Evolutionary conservation across 208 protist genomes (phyloP).

Genomic region (Wallacemonas collosoma): DNA sequence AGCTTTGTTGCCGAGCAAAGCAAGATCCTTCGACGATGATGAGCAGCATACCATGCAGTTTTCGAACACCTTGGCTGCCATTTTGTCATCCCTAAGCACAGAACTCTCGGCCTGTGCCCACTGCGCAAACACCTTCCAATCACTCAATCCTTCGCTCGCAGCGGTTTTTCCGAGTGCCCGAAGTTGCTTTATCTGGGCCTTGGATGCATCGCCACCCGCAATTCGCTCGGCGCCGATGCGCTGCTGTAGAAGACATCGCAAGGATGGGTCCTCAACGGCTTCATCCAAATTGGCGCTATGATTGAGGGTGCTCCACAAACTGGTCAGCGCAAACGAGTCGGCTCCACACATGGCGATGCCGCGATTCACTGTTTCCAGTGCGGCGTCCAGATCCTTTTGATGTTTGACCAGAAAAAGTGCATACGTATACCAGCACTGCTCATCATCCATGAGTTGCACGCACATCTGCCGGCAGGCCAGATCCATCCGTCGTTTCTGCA

Average conservation of each 20-base stretch:
- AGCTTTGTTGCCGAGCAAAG: slow-evolving; percentile 64
- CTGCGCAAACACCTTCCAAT: slow-evolving; percentile 85
- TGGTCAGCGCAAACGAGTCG: slow-evolving; percentile 58
- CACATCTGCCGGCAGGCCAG: slow-evolving; percentile 85
- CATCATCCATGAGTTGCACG: slow-evolving; percentile 54
- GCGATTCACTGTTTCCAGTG: slow-evolving; percentile 37
- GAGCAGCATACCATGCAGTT: slow-evolving; percentile 73
- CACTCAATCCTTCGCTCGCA: slow-evolving; percentile 46
- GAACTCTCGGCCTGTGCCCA: slow-evolving; percentile 60
- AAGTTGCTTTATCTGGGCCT: slow-evolving; percentile 42
- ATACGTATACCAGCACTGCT: slow-evolving; percentile 78
- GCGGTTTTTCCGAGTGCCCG: slow-evolving; percentile 67
- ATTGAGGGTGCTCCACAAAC: slow-evolving; percentile 25
- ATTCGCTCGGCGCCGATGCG: slow-evolving; percentile 19
- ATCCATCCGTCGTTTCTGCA: slow-evolving; percentile 74
- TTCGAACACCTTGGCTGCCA: slow-evolving; percentile 77
- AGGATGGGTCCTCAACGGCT: not conserved
- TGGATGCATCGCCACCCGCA: slow-evolving; percentile 19
- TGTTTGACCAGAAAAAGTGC: slow-evolving; percentile 65
- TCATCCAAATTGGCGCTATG: not conserved
- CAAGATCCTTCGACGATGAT: slow-evolving; percentile 45
- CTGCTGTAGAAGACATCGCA: slow-evolving; percentile 24
- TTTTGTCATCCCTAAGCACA: slow-evolving; percentile 51
- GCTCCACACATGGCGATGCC: slow-evolving; percentile 26
- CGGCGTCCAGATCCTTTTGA: slow-evolving; percentile 49